Evolutionary conservation across 1,284 basidiomycete genomes (phyloP), one percentile per base, ranked within the genome.

Genomic region (Moniliophthora roreri): DNA sequence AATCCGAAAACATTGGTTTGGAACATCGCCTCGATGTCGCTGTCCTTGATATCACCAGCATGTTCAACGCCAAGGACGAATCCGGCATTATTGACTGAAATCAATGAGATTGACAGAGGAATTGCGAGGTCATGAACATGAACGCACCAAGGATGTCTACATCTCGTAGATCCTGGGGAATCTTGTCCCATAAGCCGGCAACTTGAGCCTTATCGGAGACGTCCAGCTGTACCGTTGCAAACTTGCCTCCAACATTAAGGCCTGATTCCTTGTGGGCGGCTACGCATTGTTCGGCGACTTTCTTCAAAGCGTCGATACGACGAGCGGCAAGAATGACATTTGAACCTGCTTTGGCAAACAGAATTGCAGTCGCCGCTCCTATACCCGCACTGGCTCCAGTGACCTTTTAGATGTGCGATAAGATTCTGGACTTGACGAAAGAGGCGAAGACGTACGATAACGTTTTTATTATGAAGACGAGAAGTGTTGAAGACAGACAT

Each of bases 1-100:
- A 97, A 79, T 7, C 93, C 94, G 57, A 91, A 78, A 47, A 97
- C 94, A 69, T 99, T 99, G 45, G 95, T 97, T 24, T 86, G 71
- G 69, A 98, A 91, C 95, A 99, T 98, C 54, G 81, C 75, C 60
- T 92, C 89, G 60, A 93, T 77, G 62, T 94, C 92, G 35, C 78
- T 76, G 18, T 87, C 78, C 2, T 80, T 72, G 63, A 97, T 89
- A 55, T 87, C 81, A 7, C 94, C 94, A 15, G 95, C 84, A 50
- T 82, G 82, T 57, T 95, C 95, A 8, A 86, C 73, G 16, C 95
- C 94, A 37, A 87, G 75, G 5, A 95, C 94, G 58, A 87, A 91
- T 23, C 95, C 94, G 32, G 91, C 92, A 60, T 94, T 93, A 71
- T 93, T 93, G 52, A 93, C 90, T 91, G 55, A 4, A 36, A 13